These are phyloP conservation scores for Citrus cavaleriei DNA, from an alignment of 345 rosid species.

Conservation along the genomic window DNA sequence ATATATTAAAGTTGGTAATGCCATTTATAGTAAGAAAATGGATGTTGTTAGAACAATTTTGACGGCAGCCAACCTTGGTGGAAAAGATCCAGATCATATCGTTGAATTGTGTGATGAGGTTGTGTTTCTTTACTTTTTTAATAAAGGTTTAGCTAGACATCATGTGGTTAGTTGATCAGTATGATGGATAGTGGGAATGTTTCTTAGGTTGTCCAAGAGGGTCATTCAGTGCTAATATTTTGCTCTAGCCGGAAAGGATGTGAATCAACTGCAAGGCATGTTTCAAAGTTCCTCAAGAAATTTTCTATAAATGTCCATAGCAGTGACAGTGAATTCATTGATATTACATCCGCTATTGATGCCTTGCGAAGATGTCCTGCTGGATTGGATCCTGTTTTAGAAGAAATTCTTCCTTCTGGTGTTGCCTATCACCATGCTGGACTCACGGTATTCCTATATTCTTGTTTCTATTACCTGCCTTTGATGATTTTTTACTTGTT, in stretches of 20 bases:
- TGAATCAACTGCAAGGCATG: constrained; percentile 92
- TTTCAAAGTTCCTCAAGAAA: constrained; percentile 72
- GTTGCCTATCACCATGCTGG: constrained; percentile 99
- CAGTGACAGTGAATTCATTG: constrained; percentile 52
- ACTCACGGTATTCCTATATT: constrained; percentile 60
- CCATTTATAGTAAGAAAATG: constrained; percentile 80
- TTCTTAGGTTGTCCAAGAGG: constrained; percentile 89
- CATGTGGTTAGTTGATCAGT: constrained; percentile 1
- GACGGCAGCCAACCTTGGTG: constrained; percentile 65
- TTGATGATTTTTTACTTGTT: not conserved
- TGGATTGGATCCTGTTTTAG: constrained; percentile 87
- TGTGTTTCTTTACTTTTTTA: constrained; percentile 17
- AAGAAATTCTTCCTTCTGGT: constrained; percentile 90
- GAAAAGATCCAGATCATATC: constrained; percentile 96
- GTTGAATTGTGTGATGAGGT: constrained; percentile 95
- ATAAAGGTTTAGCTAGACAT: not conserved
- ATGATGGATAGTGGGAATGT: constrained; percentile 6
- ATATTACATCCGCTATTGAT: constrained; percentile 70
- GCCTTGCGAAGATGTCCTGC: constrained; percentile 73
- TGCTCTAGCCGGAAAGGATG: constrained; percentile 99
- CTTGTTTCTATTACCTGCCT: constrained; percentile 11
- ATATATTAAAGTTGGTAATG: constrained; percentile 79
- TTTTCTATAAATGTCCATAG: constrained; percentile 36
- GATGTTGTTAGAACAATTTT: constrained; percentile 73
- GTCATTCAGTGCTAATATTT: constrained; percentile 89